phyloP scores from a whole-genome alignment of 2,329 filamentous ascomycete genomes.

The Cercospora berteroae region DNA sequence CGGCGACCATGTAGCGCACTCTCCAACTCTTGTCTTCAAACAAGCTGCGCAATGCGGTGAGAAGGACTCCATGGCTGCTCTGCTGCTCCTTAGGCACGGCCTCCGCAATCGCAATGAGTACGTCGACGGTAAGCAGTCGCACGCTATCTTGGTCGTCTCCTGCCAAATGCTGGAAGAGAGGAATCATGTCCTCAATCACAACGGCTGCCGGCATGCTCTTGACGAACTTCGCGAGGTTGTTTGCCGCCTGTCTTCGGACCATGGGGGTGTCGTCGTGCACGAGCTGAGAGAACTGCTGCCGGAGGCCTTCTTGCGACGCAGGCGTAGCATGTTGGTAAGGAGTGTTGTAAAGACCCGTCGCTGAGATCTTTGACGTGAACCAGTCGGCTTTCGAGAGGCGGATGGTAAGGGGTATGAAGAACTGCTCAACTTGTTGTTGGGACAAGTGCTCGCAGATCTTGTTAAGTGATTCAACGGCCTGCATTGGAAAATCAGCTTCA shows the following conservation, averaged over 20 bases:
- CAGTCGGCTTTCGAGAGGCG: constrained; percentile 98
- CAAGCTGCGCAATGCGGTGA: constrained; percentile 84
- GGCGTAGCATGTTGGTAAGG: constrained; percentile 90
- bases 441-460: constrained; percentile 96
- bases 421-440: constrained; percentile 88
- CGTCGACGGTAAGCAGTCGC: constrained; percentile 89
- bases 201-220: constrained; percentile 91
- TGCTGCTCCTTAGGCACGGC: constrained; percentile 98
- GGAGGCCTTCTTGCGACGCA: constrained; percentile 83
- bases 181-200: constrained; percentile 98
- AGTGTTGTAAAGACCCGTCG: constrained; percentile 88
- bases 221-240: constrained; percentile 94
- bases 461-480: constrained; percentile 99
- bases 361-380: constrained; percentile 99
- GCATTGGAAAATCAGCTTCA: constrained; percentile 34
- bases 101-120: constrained; percentile 93
- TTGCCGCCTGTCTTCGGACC: constrained; percentile 95
- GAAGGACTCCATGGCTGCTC: constrained; percentile 86
- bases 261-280: constrained; percentile 99
- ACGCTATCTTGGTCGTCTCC: constrained; percentile 98
- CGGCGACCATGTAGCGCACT: constrained; percentile 98
- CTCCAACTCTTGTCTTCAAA: constrained; percentile 99
- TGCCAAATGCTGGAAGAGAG: constrained; percentile 94
- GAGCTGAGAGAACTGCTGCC: constrained; percentile 86
- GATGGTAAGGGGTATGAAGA: constrained; percentile 92